phyloP scores from a whole-genome alignment of 1,284 basidiomycete genomes.

The Fistulinella cinereoalba region DNA sequence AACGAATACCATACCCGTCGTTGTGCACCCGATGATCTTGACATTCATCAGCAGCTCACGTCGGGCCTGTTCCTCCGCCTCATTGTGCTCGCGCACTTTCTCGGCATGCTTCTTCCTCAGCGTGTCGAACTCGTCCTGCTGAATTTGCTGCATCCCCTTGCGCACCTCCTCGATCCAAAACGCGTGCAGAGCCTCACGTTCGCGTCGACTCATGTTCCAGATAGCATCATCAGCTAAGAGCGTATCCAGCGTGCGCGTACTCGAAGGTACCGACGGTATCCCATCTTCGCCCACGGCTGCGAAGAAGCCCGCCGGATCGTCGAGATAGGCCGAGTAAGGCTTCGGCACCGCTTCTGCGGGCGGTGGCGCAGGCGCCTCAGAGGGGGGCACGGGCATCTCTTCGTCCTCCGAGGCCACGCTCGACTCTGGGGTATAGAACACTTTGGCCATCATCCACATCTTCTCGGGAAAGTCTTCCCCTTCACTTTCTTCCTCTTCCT shows the following conservation, averaged over 20 bases:
- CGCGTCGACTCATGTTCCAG: conserved; percentile 44
- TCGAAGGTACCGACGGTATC: conserved; percentile 35
- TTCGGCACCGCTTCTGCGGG: no score
- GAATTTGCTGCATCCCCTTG: conserved; percentile 28
- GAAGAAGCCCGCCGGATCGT: conserved; percentile 35
- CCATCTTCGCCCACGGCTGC: conserved; percentile 27
- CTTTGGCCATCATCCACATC: conserved; percentile 25
- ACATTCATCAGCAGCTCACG: conserved; percentile 47
- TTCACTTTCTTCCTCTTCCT: conserved; percentile 5
- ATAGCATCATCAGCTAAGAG: conserved; percentile 37
- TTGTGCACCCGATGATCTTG: conserved; percentile 70
- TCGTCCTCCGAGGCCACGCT: conserved; percentile 7
- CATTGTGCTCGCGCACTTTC: conserved; percentile 30
- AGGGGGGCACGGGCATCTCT: neutral
- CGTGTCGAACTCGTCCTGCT: conserved; percentile 38
- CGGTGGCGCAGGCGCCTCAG: no score
- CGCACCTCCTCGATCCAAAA: conserved; percentile 37
- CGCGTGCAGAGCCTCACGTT: conserved; percentile 39
- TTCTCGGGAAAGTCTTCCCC: conserved; percentile 26
- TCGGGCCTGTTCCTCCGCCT: conserved; percentile 37
- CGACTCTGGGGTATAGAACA: neutral
- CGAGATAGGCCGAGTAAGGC: conserved; percentile 9
- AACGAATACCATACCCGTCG: conserved; percentile 47
- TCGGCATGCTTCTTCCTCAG: conserved; percentile 34
- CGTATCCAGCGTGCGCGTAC: conserved; percentile 35